Evolutionary conservation across 2,329 filamentous ascomycete genomes (phyloP).

Genomic region (Cordyceps cicadae): DNA sequence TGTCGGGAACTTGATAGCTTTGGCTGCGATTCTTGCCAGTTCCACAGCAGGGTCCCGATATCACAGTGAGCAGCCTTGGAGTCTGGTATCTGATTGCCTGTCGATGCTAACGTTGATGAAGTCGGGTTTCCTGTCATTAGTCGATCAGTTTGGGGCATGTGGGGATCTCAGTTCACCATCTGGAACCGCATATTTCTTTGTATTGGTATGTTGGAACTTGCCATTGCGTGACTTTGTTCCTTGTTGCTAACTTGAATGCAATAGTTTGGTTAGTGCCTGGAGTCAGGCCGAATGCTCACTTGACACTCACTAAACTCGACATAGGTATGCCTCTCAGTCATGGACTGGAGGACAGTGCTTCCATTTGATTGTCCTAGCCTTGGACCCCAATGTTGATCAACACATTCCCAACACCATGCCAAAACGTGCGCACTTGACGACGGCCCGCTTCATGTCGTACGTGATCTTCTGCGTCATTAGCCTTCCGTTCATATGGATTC

Average conservation of each 20-base stretch:
- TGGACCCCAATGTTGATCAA: slow-evolving; percentile 34
- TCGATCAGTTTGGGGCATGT: slow-evolving; percentile 32
- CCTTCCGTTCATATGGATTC: slow-evolving; percentile 36
- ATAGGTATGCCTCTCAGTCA: slow-evolving; percentile 35
- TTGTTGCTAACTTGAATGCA: slow-evolving; percentile 6
- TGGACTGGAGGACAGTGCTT: slow-evolving; percentile 40
- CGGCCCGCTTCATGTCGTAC: slow-evolving; percentile 35
- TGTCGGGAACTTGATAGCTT: slow-evolving; percentile 31
- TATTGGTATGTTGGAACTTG: slow-evolving; percentile 24
- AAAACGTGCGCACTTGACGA: slow-evolving; percentile 33
- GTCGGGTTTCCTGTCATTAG: slow-evolving; percentile 32
- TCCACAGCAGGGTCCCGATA: slow-evolving; percentile 36
- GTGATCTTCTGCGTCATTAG: slow-evolving; percentile 36
- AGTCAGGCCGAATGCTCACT: not conserved
- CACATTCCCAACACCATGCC: slow-evolving; percentile 36
- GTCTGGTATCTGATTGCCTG: no score
- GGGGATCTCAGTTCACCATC: slow-evolving; percentile 33
- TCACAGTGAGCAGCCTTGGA: slow-evolving; percentile 23
- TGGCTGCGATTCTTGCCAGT: slow-evolving; percentile 31
- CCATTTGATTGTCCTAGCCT: slow-evolving; percentile 37
- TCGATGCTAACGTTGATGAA: slow-evolving; percentile 7
- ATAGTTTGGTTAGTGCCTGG: slow-evolving; percentile 18
- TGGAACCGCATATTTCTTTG: slow-evolving; percentile 35
- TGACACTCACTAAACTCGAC: not conserved
- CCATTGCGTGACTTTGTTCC: not conserved